Base-by-base conservation (phyloP, 2,329 filamentous ascomycete species). In the Penicillium sp. region DNA sequence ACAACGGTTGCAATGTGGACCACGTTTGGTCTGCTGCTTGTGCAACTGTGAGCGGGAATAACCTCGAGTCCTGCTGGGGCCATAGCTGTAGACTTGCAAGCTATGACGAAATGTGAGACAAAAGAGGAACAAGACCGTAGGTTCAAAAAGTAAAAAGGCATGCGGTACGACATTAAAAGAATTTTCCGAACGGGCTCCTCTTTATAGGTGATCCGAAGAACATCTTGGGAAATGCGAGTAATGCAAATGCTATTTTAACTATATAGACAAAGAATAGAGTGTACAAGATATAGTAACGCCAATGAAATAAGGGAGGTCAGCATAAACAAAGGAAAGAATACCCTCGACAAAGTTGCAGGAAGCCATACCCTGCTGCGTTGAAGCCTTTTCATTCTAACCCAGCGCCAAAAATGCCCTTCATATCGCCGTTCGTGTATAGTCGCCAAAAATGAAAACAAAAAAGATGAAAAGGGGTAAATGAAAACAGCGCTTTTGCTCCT, bases 371-470 rank as follows among this genome's bases (percentile, higher is more conserved):
- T 53, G 53, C 25, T 45, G 56, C 14, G 29, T 50, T 53, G 50
- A 33, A 57, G 49, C 29, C 47, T 53, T 55, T 60, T 55, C 50
- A 51, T 57, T 69, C 62, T 67, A 67, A 63, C 50, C 29, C 33
- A 71, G 69, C 65, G 67, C 69, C 67, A 59, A 57, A 59, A 63
- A 71, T 70, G 67, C 62, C 43, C 16, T 45, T 51, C 47, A 39
- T 53, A 6, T 35, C 47, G 49, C 57, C 31, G 42, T 57, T 54
- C 50, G 29, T 26, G 39, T 47, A 53, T 48, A 31, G 50, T 55
- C 35, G n/a, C 33, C 26, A n/a, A 43, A 26, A 50, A 9, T 2
- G 23, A 39, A 23, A 16, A 33, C 2, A 4, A 47, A 46, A 56
- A 58, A 35, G 26, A 37, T 8, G n/a, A 25, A 46, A 43, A 9